Base-by-base conservation (phyloP, 1,139 yeast species). In the Debaryomycetaceae sp. region DNA sequence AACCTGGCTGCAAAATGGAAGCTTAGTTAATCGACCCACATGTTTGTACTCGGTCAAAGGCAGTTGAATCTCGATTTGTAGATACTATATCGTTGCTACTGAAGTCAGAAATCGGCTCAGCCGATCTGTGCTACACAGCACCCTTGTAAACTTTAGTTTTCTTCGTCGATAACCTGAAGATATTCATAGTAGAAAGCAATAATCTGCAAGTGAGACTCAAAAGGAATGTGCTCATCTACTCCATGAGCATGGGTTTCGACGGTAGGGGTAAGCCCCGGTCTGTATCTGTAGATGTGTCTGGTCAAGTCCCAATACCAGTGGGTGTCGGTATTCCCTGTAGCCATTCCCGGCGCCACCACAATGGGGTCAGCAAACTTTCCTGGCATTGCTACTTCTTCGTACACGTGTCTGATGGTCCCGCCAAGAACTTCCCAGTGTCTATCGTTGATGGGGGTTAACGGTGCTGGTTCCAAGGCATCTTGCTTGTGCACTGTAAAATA, bases 101-200 rank as follows among this genome's bases (percentile, higher is more conserved):
- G n/a, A n/a, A n/a, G n/a, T n/a, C n/a, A n/a, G n/a, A n/a, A n/a
- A n/a, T n/a, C n/a, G n/a, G n/a, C n/a, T n/a, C n/a, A n/a, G n/a
- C n/a, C n/a, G n/a, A n/a, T n/a, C n/a, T n/a, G n/a, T n/a, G n/a
- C n/a, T n/a, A n/a, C n/a, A n/a, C n/a, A n/a, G n/a, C n/a, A n/a
- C n/a, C n/a, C n/a, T n/a, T n/a, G n/a, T n/a, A n/a, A n/a, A 22
- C 5, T 22, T 16, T 22, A 22, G 8, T 8, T 22, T n/a, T n/a
- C n/a, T n/a, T n/a, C 25, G 18, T 32, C 35, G 18, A 32, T 27
- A 3, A 32, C 33, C n/a, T 32, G 35, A 14, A 32, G 25, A 22
- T 32, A 75, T 40, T 74, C 74, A 49, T 77, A 77, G 49, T 69
- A 65, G 52, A 78, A 80, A 0, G 79, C 81, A 27, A 78, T 65